Evolutionary conservation across 2,329 filamentous ascomycete genomes (phyloP), one percentile per base, ranked within the genome.

Genomic region (Fusarium dlaminii): DNA sequence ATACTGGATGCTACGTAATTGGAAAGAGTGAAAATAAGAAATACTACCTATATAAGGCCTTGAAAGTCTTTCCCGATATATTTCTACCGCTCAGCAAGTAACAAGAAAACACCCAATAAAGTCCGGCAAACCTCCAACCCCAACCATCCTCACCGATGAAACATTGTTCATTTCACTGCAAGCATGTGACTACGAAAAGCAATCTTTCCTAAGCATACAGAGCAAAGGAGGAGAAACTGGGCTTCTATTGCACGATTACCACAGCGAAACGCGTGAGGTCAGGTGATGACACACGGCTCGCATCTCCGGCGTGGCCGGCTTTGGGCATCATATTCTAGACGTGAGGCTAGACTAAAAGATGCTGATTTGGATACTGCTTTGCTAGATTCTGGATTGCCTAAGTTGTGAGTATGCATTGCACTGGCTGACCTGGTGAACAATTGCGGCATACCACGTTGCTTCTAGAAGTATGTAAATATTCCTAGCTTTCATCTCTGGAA

Each of bases 181-280:
- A 17, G 22, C 24, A 46, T 22, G 30, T 37, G 39, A 43, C 34
- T 43, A 34, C 5, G 18, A 8, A 17, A 20, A 24, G 20, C 20
- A 27, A 17, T 39, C 36, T 29, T 15, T 9, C 11, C 27, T 29
- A 27, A 17, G 34, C 29, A 42, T 29, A 15, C n/a, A 46, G 15
- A 40, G 22, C 20, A 32, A 37, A 52, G 11, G 24, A 42, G 27
- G 8, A 58, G 36, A 42, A 22, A 20, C n/a, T 22, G 20, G 34
- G 20, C 36, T 61, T 46, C 56, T 30, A 63, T 71, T 66, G 63
- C 63, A 68, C 64, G 48, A 59, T 73, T 39, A 39, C 34, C 29
- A 49, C 49, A 36, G 36, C 30, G 22, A 48, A 68, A 67, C 65
- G 70, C 60, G 63, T 68, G 67, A 75, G 65, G 55, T 73, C 59